Evolutionary conservation across 192 early-diverging fungal genomes (phyloP), one percentile per base, ranked within the genome.

Genomic region (Coemansia sp.): DNA sequence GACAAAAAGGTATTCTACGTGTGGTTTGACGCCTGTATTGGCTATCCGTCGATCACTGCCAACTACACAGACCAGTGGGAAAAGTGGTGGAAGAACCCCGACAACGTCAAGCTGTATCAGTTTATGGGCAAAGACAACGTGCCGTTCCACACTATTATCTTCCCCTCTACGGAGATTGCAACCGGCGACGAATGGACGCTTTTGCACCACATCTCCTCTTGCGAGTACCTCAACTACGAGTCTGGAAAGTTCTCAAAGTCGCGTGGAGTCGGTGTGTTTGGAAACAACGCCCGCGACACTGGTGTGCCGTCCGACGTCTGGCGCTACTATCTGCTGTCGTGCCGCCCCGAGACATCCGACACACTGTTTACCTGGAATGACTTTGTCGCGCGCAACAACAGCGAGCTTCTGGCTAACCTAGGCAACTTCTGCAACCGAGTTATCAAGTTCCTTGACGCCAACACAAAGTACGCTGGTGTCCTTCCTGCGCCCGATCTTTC

Each of bases 81-180:
- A 78, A 87, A 92, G 72, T 99, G 98, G 98, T 99, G 98, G 96
- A 96, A 96, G 87, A 98, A 99, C 84, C 95, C 95, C 0, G 86
- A 94, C 19, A 76, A 99, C 51, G 96, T 99, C 59, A 86, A 94
- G 77, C 87, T 98, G 71, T 98, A 93, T 86, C 96, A 99, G 86
- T 99, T 99, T 76, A 98, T 99, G 96, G 98, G 98, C 70, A 99
- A 99, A 85, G 98, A 99, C 79, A 99, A 99, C 64, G 96, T 99
- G 17, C 95, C 95, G 45, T 99, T 99, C 90, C 98, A 99, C 76
- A 93, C 96, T 2, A 93, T 98, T 44, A 87, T 99, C 55, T 99
- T 98, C 90, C 98, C 98, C 39, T 90, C 87, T 61, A 81, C 90
- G 19, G 79, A 96, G 85, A 83, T 96, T 17, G 95, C 91, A 63